A percentile compares a stretch with the other conserved stretches of the same genome.
These are phyloP conservation scores for Camellia oleifera DNA, from an alignment of 179 eudicot genomes.

Conservation along the genomic window DNA sequence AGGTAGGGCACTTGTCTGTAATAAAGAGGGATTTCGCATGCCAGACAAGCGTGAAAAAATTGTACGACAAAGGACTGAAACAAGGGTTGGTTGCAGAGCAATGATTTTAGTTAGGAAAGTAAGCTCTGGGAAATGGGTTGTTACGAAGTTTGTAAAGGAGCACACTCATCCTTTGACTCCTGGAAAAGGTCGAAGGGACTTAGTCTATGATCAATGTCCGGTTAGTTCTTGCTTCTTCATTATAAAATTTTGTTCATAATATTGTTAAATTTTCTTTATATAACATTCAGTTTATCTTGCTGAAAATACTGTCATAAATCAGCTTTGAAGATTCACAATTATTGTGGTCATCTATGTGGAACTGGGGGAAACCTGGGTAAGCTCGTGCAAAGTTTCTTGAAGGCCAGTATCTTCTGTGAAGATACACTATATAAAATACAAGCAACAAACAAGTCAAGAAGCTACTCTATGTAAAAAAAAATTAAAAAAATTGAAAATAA, in stretches of 20 bases:
- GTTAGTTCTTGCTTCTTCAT: slow-evolving; percentile 37
- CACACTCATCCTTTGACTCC: slow-evolving; percentile 78
- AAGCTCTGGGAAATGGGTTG: slow-evolving; percentile 77
- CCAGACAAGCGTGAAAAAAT: slow-evolving; percentile 81
- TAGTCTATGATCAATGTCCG: slow-evolving; percentile 51
- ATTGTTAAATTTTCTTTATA: background rate
- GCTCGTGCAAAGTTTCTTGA: background rate
- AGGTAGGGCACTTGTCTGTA: slow-evolving; percentile 87
- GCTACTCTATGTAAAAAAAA: too few species aligned
- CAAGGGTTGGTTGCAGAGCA: slow-evolving; percentile 91
- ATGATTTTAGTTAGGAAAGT: slow-evolving; percentile 84
- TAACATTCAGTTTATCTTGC: background rate
- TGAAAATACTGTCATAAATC: background rate
- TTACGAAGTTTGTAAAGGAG: slow-evolving; percentile 83
- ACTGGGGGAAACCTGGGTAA: background rate
- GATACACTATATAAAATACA: too few species aligned
- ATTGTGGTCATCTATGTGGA: background rate
- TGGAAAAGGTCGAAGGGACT: slow-evolving; percentile 77
- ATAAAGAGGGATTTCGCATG: slow-evolving; percentile 77
- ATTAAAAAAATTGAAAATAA: too few species aligned
- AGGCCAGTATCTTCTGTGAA: too few species aligned
- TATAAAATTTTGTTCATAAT: background rate
- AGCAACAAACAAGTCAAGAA: too few species aligned
- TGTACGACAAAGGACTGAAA: slow-evolving; percentile 76
- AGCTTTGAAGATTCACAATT: background rate